A percentile compares a stretch with the other conserved stretches of the same genome.
These are phyloP conservation scores for Verticillium isaacii DNA, from an alignment of 2,329 filamentous ascomycete genomes.

Conservation along the genomic window DNA sequence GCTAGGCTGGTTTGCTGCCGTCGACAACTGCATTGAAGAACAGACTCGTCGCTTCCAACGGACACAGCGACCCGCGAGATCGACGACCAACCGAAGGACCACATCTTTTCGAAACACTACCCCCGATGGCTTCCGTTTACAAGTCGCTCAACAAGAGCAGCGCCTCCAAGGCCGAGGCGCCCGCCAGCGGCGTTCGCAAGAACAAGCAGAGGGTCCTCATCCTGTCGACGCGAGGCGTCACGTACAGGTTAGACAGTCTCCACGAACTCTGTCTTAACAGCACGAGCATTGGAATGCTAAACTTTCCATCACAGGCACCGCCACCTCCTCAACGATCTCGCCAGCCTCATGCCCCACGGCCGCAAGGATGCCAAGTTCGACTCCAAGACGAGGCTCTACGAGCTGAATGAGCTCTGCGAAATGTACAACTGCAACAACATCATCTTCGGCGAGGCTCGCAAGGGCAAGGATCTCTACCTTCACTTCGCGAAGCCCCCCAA, in stretches of 20 bases:
- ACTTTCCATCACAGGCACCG: slow-evolving; percentile 61
- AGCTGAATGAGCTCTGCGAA: slow-evolving; percentile 71
- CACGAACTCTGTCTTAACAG: neutral
- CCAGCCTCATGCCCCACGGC: slow-evolving; percentile 82
- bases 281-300: neutral
- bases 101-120: slow-evolving; percentile 18
- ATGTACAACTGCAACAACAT: slow-evolving; percentile 86
- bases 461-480: slow-evolving; percentile 89
- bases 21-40: neutral
- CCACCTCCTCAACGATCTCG: slow-evolving; percentile 85
- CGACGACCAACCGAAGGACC: neutral
- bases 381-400: slow-evolving; percentile 82
- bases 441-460: slow-evolving; percentile 93
- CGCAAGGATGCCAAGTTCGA: slow-evolving; percentile 96
- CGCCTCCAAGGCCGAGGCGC: slow-evolving; percentile 34
- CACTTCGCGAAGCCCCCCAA: slow-evolving; percentile 92
- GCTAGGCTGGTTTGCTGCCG: neutral
- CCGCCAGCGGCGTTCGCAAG: slow-evolving; percentile 50
- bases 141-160: slow-evolving; percentile 49
- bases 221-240: slow-evolving; percentile 87
- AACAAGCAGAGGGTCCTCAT: slow-evolving; percentile 80
- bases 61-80: slow-evolving; percentile 7
- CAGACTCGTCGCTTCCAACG: neutral
- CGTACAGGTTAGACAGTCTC: slow-evolving; percentile 59
- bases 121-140: slow-evolving; percentile 65